Evolutionary conservation across 2,329 filamentous ascomycete species (phyloP), one percentile per base, ranked within the genome.

Genomic region (Metarhizium anisopliae): DNA sequence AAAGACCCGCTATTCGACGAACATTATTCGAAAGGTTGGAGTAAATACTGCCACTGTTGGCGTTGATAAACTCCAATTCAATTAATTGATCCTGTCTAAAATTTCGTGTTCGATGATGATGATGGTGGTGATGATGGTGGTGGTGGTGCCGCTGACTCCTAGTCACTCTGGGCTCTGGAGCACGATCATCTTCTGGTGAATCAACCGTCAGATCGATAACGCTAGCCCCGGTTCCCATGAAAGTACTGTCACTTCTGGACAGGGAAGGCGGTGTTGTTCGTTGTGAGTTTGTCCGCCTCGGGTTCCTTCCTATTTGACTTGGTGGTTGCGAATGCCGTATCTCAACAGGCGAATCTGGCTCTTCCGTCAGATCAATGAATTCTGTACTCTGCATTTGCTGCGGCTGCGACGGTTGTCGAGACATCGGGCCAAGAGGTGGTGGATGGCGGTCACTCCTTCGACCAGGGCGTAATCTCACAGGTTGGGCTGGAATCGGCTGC

Each of bases 191-290:
- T 25, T 70, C 66, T 16, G 71, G 68, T 6, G 70, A 71, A 56
- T 81, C 78, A 30, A 68, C 68, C 2, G 80, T 83, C 10, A 83
- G 71, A 61, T 83, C 80, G 54, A 83, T 81, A 32, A 81, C 67
- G 52, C 64, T 68, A 1, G 66, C 50, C 5, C 61, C 55, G 3
- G 65, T 66, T 4, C 64, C 68, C 13, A 75, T 63, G 40, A 74
- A 66, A 53, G 71, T 77, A 57, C 72, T 73, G 58, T 78, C 75
- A 58, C 74, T 77, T 47, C 76, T 70, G 7, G 73, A 60, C 35
- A 78, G 63, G 18, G 70, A 70, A 0, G 76, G 76, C 1, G 74
- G 72, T 35, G 72, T 72, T 52, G 64, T 66, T 16, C 69, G 66
- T 53, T 71, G 70, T 3, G 74, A 73, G 56, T 67, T 68, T 18